Conservation (phyloP, 148 eudicot genomes). For the Chenopodium album region DNA sequence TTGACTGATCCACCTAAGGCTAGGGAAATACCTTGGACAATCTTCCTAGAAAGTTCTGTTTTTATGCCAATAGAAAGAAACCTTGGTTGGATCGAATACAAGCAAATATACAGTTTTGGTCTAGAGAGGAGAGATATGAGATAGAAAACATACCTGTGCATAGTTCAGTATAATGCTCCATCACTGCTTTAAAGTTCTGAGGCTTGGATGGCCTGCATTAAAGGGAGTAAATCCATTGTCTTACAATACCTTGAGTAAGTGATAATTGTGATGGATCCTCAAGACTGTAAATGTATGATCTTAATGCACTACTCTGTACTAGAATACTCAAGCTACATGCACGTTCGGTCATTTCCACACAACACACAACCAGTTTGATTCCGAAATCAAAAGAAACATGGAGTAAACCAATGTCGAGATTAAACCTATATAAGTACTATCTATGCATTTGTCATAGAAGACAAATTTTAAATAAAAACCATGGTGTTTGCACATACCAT, state of each 20-base stretch:
- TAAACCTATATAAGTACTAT: background rate
- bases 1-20: slow-evolving; percentile 68
- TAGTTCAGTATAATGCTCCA: slow-evolving; percentile 68
- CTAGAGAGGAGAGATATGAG: background rate
- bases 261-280: background rate
- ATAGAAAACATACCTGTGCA: slow-evolving; percentile 62
- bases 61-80: slow-evolving; percentile 9
- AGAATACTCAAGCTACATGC: background rate
- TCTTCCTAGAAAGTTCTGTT: slow-evolving; percentile 81
- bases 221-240: background rate
- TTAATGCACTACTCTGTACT: background rate
- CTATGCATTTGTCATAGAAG: background rate
- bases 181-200: slow-evolving; percentile 53
- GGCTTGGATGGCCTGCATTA: slow-evolving; percentile 78
- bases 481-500: slow-evolving; percentile 52
- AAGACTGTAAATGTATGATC: background rate
- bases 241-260: background rate
- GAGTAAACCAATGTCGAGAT: background rate
- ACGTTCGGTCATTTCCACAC: background rate
- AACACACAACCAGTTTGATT: background rate
- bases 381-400: too few species aligned
- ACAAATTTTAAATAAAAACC: background rate
- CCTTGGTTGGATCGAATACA: background rate
- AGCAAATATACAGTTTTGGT: background rate
- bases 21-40: slow-evolving; percentile 84